Evolutionary conservation across 106 monocot species (phyloP).

Genomic region (Dioscorea alata): DNA sequence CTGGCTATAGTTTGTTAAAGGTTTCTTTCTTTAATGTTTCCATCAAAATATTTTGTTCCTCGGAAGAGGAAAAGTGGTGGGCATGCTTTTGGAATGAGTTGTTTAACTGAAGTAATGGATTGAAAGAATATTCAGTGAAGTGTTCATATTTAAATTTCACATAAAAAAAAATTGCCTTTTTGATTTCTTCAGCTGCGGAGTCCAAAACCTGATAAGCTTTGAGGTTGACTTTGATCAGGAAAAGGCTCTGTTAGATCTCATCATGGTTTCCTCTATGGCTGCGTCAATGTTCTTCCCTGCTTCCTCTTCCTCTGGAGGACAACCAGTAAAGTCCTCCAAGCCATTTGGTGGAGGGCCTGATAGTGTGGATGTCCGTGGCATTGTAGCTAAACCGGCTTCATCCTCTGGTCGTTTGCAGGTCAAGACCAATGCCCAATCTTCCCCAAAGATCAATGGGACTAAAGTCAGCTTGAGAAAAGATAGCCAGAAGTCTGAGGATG

Average conservation of each 20-base stretch:
- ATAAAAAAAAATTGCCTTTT: no score
- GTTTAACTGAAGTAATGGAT: no score
- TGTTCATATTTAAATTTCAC: no score
- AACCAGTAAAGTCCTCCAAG: slow-evolving; percentile 18
- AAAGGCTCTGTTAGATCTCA: not conserved
- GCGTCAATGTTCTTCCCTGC: slow-evolving; percentile 51
- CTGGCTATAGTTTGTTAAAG: no score
- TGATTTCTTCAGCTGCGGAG: no score
- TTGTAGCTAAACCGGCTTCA: slow-evolving; percentile 29
- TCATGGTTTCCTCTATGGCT: slow-evolving; percentile 41
- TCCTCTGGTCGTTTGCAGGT: slow-evolving; percentile 33
- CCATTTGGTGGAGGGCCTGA: slow-evolving; percentile 19
- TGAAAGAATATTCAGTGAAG: no score
- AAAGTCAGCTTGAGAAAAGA: slow-evolving; percentile 35
- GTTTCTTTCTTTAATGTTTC: no score
- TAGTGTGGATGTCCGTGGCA: slow-evolving; percentile 22
- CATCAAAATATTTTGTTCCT: no score
- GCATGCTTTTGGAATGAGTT: no score
- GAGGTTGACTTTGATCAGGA: not conserved
- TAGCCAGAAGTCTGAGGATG: slow-evolving; percentile 28
- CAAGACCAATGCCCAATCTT: slow-evolving; percentile 46
- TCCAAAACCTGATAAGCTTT: no score
- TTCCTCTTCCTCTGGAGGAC: slow-evolving; percentile 15
- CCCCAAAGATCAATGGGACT: slow-evolving; percentile 59
- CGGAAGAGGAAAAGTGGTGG: no score